phyloP scores from a whole-genome alignment of 176 grass and related monocot genomes.

The Juncus effusus region DNA sequence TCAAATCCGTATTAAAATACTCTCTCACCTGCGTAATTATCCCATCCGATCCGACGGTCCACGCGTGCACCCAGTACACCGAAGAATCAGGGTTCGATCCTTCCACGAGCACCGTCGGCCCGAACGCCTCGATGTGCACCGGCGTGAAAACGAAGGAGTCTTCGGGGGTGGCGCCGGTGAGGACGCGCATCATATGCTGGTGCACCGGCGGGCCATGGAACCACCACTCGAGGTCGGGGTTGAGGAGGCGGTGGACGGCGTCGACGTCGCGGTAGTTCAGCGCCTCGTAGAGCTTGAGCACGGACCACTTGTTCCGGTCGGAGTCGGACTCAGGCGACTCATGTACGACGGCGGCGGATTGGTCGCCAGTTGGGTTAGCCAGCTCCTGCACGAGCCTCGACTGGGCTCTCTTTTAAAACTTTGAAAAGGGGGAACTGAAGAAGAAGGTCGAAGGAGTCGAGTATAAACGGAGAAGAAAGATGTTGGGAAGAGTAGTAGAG shows the following conservation, averaged over 20 bases:
- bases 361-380: slow-evolving; percentile 43
- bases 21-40: slow-evolving; percentile 78
- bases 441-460: neutral
- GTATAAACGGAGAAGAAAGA: neutral
- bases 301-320: slow-evolving; percentile 45
- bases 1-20: slow-evolving; percentile 85
- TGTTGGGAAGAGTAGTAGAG: neutral
- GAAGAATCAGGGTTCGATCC: slow-evolving; percentile 23
- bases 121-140: slow-evolving; percentile 44
- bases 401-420: slow-evolving; percentile 36
- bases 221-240: slow-evolving; percentile 90
- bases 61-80: slow-evolving; percentile 82
- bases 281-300: slow-evolving; percentile 65
- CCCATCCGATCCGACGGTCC: slow-evolving; percentile 66
- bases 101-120: slow-evolving; percentile 70
- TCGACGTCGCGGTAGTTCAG: slow-evolving; percentile 48
- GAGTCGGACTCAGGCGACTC: slow-evolving; percentile 36
- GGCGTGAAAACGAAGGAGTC: slow-evolving; percentile 47
- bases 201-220: slow-evolving; percentile 71
- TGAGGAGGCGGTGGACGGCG: slow-evolving; percentile 52
- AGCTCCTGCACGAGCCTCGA: slow-evolving; percentile 63
- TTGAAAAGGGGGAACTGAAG: neutral
- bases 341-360: neutral
- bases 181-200: slow-evolving; percentile 87
- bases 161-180: slow-evolving; percentile 43